Evolutionary conservation across 305 asterid genomes (phyloP).

Genomic region (Fraxinus latifolia): DNA sequence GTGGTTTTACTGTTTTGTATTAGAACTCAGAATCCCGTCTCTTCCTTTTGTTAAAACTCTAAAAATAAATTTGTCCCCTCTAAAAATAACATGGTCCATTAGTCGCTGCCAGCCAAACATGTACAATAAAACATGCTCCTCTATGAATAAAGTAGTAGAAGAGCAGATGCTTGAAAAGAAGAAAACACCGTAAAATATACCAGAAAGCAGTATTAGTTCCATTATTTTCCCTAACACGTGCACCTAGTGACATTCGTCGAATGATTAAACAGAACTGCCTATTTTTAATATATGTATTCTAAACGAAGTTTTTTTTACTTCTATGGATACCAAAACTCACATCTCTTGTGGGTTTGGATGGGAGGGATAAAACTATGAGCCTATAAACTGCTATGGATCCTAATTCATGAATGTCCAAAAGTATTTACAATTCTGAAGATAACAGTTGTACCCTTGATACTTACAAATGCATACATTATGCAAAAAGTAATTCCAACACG

Average conservation of each 20-base stretch:
- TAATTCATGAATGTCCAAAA: background rate
- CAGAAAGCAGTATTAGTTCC: background rate
- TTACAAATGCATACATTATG: constrained; percentile 55
- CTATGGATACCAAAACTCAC: background rate
- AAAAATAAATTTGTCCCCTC: background rate
- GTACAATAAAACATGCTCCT: background rate
- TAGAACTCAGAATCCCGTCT: background rate
- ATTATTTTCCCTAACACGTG: background rate
- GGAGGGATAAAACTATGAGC: background rate
- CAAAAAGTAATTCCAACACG: constrained; percentile 73
- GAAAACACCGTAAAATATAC: background rate
- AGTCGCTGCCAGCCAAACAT: too few relatives aligned
- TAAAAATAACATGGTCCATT: too few relatives aligned
- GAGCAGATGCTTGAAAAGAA: background rate
- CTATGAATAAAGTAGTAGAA: background rate
- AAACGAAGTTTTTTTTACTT: background rate
- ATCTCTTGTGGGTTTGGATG: background rate
- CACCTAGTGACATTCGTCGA: background rate
- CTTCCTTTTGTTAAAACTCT: background rate
- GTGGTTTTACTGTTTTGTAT: background rate
- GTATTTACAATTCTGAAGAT: background rate
- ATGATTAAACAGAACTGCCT: background rate
- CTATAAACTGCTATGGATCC: background rate
- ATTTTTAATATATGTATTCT: too few relatives aligned
- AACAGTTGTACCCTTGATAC: constrained; percentile 20